phyloP scores from a whole-genome alignment of 305 asterid species.

The Fraxinus velutina region DNA sequence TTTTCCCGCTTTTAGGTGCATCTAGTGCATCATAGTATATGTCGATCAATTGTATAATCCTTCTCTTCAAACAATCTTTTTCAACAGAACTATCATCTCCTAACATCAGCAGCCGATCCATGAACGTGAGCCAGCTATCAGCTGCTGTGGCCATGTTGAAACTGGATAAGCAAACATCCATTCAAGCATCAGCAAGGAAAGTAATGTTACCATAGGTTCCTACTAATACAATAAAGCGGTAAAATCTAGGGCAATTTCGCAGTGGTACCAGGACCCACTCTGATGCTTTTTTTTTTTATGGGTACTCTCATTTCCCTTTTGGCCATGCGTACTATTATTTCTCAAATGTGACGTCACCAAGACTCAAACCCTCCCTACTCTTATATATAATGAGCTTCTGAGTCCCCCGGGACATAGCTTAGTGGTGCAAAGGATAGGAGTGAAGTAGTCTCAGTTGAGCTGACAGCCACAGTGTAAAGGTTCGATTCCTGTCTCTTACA shows the following conservation, averaged over 20 bases:
- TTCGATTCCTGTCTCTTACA: too few species aligned
- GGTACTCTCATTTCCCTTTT: not conserved
- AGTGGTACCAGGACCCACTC: not conserved
- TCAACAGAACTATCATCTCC: conserved; percentile 37
- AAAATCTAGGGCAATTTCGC: not conserved
- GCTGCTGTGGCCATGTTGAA: conserved; percentile 52
- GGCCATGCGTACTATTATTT: not conserved
- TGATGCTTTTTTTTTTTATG: not conserved
- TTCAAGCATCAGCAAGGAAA: not conserved
- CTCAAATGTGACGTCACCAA: not conserved
- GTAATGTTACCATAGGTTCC: not conserved
- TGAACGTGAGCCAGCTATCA: conserved; percentile 60
- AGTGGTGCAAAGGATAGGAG: too few species aligned
- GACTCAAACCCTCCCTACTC: not conserved
- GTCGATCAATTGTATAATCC: conserved; percentile 52
- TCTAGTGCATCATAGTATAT: conserved; percentile 79
- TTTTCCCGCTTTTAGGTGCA: conserved; percentile 85
- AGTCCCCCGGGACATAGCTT: not conserved
- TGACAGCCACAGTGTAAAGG: too few species aligned
- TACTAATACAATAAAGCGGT: not conserved
- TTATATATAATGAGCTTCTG: not conserved
- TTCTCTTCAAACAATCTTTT: conserved; percentile 32
- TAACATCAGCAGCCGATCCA: conserved; percentile 63
- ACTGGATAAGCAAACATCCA: conserved; percentile 35
- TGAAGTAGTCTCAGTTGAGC: too few species aligned